Evolutionary conservation across 2,329 filamentous ascomycete genomes (phyloP).

Genomic region (Ophiosphaerella herpotricha): DNA sequence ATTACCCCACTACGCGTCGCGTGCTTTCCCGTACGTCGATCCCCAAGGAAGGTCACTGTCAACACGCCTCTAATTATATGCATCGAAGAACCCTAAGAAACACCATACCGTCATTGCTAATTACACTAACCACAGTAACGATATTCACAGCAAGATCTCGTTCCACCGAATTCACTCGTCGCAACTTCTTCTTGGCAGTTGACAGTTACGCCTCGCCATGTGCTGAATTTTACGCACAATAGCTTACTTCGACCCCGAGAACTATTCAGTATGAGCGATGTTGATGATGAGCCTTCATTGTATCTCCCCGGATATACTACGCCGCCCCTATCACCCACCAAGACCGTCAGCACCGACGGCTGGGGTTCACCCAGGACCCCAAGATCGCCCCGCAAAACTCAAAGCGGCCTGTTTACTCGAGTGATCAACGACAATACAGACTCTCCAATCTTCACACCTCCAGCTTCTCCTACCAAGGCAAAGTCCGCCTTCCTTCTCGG

Average conservation of each 20-base stretch:
- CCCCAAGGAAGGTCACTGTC: constrained; percentile 17
- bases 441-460: constrained; percentile 16
- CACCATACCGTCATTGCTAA: constrained; percentile 21
- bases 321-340: constrained; percentile 42
- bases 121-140: constrained; percentile 43
- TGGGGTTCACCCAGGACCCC: constrained; percentile 39
- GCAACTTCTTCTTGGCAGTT: constrained; percentile 2
- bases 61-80: constrained; percentile 13
- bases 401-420: constrained; percentile 31
- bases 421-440: constrained; percentile 12
- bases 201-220: constrained; percentile 34
- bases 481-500: constrained; percentile 18
- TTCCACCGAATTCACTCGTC: constrained; percentile 13
- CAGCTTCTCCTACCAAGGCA: constrained; percentile 31
- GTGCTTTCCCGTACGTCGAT: constrained; percentile 26
- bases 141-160: constrained; percentile 21
- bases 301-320: constrained; percentile 28
- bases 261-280: constrained; percentile 26
- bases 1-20: constrained; percentile 34
- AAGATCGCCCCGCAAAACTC: constrained; percentile 35
- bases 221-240: constrained; percentile 9
- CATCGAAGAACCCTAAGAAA: constrained; percentile 24
- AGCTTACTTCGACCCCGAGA: constrained; percentile 9
- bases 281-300: constrained; percentile 19
- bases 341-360: constrained; percentile 39